These are phyloP conservation scores for Rhizoctonia solani DNA, from an alignment of 1,284 basidiomycete species.

Conservation along the genomic window DNA sequence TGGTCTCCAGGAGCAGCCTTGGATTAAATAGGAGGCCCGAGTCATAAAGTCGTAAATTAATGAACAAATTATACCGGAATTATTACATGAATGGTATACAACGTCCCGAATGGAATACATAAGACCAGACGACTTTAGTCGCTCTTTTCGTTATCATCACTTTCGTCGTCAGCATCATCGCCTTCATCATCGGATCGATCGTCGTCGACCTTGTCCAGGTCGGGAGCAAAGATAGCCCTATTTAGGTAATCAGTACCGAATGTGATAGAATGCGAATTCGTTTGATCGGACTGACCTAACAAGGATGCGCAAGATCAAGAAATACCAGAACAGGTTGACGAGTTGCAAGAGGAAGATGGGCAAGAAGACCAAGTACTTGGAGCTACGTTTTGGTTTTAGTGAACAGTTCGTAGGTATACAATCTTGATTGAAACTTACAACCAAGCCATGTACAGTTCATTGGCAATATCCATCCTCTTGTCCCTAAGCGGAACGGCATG, in stretches of 20 bases:
- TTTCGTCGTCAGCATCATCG: slow-evolving; percentile 44
- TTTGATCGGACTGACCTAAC: slow-evolving; percentile 52
- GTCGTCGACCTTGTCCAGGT: slow-evolving; percentile 44
- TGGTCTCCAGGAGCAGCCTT: background rate
- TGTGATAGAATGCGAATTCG: background rate
- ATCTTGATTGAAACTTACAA: slow-evolving; percentile 54
- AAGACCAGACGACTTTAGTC: background rate
- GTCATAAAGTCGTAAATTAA: no score
- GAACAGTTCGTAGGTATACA: background rate
- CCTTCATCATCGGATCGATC: slow-evolving; percentile 54
- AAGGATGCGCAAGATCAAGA: slow-evolving; percentile 74
- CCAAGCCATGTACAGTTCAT: slow-evolving; percentile 70
- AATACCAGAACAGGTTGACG: slow-evolving; percentile 92
- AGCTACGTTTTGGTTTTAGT: slow-evolving; percentile 47
- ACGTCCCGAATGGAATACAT: background rate
- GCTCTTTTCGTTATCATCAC: slow-evolving; percentile 25
- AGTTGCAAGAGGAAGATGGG: slow-evolving; percentile 77
- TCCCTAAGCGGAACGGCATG: no score
- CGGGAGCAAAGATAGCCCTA: slow-evolving; percentile 33
- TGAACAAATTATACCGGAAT: background rate
- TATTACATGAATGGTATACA: background rate
- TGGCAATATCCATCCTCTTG: slow-evolving; percentile 55
- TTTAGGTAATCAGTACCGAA: background rate
- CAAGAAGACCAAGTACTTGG: slow-evolving; percentile 78
- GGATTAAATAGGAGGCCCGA: no score